phyloP scores from a whole-genome alignment of 768 basidiomycete species.

The Amanita pseudoporphyria region DNA sequence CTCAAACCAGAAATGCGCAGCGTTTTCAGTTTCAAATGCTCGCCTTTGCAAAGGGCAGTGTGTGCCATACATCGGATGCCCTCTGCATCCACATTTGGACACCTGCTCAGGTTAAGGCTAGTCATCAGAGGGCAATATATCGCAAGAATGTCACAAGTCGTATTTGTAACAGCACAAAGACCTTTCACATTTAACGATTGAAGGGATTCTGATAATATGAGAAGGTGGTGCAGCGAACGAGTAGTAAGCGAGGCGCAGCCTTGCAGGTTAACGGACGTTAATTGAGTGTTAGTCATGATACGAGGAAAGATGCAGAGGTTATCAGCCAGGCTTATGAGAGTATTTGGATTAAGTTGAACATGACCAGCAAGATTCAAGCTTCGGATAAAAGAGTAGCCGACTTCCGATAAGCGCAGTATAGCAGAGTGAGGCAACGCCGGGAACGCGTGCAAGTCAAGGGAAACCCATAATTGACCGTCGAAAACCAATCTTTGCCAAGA shows the following conservation, averaged over 20 bases:
- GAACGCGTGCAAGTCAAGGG: constrained; percentile 55
- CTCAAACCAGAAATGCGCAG: constrained; percentile 63
- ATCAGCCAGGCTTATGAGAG: constrained; percentile 43
- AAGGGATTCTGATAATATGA: constrained; percentile 54
- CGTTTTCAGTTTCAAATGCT: constrained; percentile 45
- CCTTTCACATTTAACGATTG: constrained; percentile 57
- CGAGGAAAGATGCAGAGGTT: constrained; percentile 37
- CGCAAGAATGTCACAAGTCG: constrained; percentile 62
- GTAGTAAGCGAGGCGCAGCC: constrained; percentile 64
- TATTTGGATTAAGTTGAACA: constrained; percentile 34
- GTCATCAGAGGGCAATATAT: constrained; percentile 45
- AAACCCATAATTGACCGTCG: constrained; percentile 82
- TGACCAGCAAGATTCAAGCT: constrained; percentile 58
- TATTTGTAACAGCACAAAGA: constrained; percentile 57
- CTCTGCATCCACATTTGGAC: constrained; percentile 53
- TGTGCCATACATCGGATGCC: constrained; percentile 45
- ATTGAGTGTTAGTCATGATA: constrained; percentile 45
- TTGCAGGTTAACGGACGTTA: constrained; percentile 60
- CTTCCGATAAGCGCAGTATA: constrained; percentile 40
- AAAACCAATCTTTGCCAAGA: constrained; percentile 66
- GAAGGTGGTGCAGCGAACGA: constrained; percentile 57
- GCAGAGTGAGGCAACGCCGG: constrained; percentile 42
- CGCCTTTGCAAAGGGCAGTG: constrained; percentile 34
- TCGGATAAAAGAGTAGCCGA: constrained; percentile 57
- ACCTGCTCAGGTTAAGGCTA: constrained; percentile 63